phyloP scores from a whole-genome alignment of 176 grass and related monocot genomes.

The Areca catechu region DNA sequence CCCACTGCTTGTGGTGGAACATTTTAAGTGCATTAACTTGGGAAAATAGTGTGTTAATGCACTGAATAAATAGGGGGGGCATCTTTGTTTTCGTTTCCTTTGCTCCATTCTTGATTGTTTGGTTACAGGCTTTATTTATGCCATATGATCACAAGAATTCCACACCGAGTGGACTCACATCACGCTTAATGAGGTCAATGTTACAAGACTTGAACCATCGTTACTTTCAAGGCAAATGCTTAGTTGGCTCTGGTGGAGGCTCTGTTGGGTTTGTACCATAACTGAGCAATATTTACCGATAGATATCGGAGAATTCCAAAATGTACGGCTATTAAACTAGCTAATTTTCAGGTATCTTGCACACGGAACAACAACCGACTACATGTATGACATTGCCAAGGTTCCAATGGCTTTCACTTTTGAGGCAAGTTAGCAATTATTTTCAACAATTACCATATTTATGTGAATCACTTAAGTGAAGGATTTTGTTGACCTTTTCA shows the following conservation, averaged over 20 bases:
- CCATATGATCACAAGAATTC: constrained; percentile 99
- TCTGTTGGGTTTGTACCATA: constrained; percentile 71
- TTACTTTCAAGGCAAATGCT: constrained; percentile 83
- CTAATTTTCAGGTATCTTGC: constrained; percentile 66
- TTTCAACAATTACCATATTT: too few species aligned
- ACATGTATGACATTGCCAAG: constrained; percentile 74
- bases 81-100: too few species aligned
- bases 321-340: too few species aligned
- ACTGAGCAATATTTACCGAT: background rate
- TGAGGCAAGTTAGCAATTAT: constrained; percentile 47
- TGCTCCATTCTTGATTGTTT: background rate
- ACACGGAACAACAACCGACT: constrained; percentile 98
- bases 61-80: too few species aligned
- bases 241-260: constrained; percentile 86
- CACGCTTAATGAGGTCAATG: constrained; percentile 71
- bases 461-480: background rate
- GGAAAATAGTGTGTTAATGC: too few species aligned
- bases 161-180: constrained; percentile 51
- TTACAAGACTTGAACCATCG: constrained; percentile 70
- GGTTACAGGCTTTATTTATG: constrained; percentile 82
- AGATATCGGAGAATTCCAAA: too few species aligned
- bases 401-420: constrained; percentile 97
- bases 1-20: too few species aligned
- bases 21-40: background rate
- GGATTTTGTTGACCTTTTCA: constrained; percentile 5